Evolutionary conservation across 225 moss, liverwort and hornwort species (phyloP).

Genomic region (Antitrichia curtipendula): DNA sequence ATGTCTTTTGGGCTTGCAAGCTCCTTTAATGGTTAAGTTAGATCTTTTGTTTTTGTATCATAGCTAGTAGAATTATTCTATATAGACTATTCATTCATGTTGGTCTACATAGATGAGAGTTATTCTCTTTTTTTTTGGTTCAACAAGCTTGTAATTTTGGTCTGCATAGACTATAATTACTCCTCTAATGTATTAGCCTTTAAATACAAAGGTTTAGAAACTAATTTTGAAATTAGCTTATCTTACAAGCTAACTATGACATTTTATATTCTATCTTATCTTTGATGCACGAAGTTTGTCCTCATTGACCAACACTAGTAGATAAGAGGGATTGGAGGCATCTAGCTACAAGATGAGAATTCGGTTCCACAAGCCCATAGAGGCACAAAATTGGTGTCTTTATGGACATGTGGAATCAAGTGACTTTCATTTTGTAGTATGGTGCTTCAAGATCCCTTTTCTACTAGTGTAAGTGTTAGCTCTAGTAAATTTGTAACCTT

Average conservation of each 20-base stretch:
- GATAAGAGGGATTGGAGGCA: no score
- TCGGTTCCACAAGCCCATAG: background rate
- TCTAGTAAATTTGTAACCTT: background rate
- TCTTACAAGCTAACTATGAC: background rate
- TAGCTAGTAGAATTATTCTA: background rate
- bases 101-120: background rate
- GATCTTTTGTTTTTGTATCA: background rate
- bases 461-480: background rate
- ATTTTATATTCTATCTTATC: background rate
- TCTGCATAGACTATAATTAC: no score
- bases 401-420: background rate
- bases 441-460: accelerated
- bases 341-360: background rate
- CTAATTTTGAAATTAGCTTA: background rate
- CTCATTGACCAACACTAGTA: background rate
- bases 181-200: background rate
- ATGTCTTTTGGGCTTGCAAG: no score
- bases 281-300: background rate
- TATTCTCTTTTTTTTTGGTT: background rate
- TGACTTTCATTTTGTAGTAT: background rate
- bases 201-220: background rate
- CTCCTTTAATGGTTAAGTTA: no score
- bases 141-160: accelerated
- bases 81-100: background rate
- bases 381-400: background rate